Conservation (phyloP, 2,329 filamentous ascomycete species). For the Fusarium sp. region DNA sequence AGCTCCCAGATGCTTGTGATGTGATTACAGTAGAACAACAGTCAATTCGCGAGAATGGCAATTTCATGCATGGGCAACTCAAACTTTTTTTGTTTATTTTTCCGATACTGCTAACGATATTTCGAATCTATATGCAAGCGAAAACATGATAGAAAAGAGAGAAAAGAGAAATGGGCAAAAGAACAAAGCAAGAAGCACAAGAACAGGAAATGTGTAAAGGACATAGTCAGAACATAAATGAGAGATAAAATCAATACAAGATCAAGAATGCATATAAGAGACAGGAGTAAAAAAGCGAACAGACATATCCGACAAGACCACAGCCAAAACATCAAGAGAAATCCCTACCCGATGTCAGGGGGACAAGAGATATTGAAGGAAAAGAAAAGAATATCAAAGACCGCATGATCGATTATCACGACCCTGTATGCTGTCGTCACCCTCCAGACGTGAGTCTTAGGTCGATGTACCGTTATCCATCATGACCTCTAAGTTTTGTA, state of each 20-base stretch:
- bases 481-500: not conserved
- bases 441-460: not conserved
- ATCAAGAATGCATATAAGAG: not conserved
- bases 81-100: not conserved
- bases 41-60: not conserved
- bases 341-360: too few relatives aligned
- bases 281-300: not conserved
- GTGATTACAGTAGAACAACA: not conserved
- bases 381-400: not conserved
- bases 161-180: not conserved
- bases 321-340: not conserved
- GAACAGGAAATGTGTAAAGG: not conserved
- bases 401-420: not conserved
- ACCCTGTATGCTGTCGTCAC: not conserved
- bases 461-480: conserved; percentile 13
- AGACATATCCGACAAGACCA: not conserved
- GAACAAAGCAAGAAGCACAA: not conserved
- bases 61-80: not conserved
- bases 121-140: not conserved
- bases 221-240: not conserved
- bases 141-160: not conserved
- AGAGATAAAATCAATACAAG: not conserved
- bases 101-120: not conserved
- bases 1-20: not conserved
- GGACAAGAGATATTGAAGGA: not conserved